A percentile compares a stretch with the other conserved stretches of the same genome.
Conservation (phyloP, 106 monocot genomes). For the Allium fistulosum region DNA sequence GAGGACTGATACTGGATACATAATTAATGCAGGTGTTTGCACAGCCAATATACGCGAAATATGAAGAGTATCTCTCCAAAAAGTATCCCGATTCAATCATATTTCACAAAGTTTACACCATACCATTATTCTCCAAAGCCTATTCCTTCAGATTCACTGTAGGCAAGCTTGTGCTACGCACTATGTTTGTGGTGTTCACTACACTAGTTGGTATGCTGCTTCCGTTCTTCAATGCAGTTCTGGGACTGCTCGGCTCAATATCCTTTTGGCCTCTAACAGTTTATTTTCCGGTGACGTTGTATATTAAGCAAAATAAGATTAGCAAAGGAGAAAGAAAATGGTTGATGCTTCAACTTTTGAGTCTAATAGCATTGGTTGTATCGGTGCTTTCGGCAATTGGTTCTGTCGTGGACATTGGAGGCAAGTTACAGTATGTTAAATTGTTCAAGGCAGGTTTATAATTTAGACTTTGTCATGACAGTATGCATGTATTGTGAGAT, state of each 20-base stretch:
- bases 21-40: constrained; percentile 35
- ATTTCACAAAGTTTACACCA: constrained; percentile 29
- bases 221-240: constrained; percentile 62
- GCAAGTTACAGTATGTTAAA: constrained; percentile 25
- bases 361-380: constrained; percentile 33
- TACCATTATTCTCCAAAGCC: constrained; percentile 3
- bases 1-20: too few species aligned
- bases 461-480: too few species aligned
- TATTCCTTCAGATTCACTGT: constrained; percentile 24
- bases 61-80: constrained; percentile 16
- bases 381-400: constrained; percentile 40
- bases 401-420: constrained; percentile 41
- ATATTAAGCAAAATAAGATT: constrained; percentile 35
- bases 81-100: constrained; percentile 50
- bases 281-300: constrained; percentile 64
- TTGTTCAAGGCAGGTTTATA: too few species aligned
- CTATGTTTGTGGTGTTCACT: constrained; percentile 42
- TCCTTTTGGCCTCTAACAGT: constrained; percentile 64
- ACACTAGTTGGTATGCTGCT: constrained; percentile 44
- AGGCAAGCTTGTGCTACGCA: constrained; percentile 41
- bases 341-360: constrained; percentile 37
- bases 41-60: constrained; percentile 41
- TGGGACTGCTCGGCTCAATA: constrained; percentile 51
- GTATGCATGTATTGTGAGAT: too few species aligned
- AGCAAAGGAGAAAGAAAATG: constrained; percentile 29